Evolutionary conservation across 2,329 filamentous ascomycete species (phyloP).

Genomic region (Diplodia seriata): DNA sequence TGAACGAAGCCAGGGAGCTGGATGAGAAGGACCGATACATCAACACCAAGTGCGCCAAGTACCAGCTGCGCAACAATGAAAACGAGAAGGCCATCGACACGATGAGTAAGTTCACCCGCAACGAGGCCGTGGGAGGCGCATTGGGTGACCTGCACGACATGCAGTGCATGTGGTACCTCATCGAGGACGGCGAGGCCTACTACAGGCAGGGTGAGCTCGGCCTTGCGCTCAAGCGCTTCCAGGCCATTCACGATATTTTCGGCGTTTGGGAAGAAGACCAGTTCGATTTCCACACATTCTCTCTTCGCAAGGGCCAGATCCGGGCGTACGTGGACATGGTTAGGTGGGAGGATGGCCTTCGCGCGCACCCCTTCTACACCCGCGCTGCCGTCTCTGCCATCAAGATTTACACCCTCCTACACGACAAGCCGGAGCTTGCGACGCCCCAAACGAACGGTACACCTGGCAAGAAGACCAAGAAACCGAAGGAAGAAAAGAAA

Average conservation of each 20-base stretch:
- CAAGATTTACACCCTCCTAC: slow-evolving; percentile 77
- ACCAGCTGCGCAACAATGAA: slow-evolving; percentile 90
- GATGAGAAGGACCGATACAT: slow-evolving; percentile 95
- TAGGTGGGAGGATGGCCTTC: slow-evolving; percentile 89
- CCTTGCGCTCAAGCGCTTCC: slow-evolving; percentile 90
- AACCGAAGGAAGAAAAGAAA: slow-evolving; percentile 79
- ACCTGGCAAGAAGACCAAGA: slow-evolving; percentile 79
- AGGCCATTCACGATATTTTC: slow-evolving; percentile 88
- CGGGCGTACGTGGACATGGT: slow-evolving; percentile 96
- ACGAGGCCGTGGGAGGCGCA: slow-evolving; percentile 86
- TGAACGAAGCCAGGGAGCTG: slow-evolving; percentile 84
- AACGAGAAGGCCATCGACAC: slow-evolving; percentile 85
- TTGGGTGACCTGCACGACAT: slow-evolving; percentile 93
- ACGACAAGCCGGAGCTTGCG: slow-evolving; percentile 73
- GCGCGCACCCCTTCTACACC: slow-evolving; percentile 92
- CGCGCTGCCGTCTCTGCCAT: slow-evolving; percentile 83
- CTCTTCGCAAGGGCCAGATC: slow-evolving; percentile 94
- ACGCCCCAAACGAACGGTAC: slow-evolving; percentile 64
- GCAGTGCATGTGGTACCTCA: slow-evolving; percentile 98
- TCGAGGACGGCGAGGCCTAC: slow-evolving; percentile 92
- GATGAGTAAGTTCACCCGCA: slow-evolving; percentile 92
- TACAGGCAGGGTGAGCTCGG: slow-evolving; percentile 81
- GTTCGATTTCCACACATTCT: slow-evolving; percentile 98
- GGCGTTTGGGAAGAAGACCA: slow-evolving; percentile 98
- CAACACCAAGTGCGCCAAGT: slow-evolving; percentile 98